Evolutionary conservation across 495 filamentous ascomycete species (phyloP).

Genomic region (Xanthoparmelia taractica): DNA sequence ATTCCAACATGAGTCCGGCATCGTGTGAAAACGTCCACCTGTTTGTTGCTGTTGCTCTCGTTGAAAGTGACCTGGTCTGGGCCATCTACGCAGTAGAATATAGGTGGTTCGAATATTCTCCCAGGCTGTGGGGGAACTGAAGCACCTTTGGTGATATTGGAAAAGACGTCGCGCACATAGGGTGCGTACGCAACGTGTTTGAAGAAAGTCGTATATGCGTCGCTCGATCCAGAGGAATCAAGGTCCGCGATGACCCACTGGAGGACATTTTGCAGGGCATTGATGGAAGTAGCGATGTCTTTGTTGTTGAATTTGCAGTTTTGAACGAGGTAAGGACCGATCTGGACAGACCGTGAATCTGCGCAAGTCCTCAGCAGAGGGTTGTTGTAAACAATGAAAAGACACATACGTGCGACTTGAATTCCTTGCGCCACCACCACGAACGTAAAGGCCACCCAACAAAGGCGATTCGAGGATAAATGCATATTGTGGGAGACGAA

Average conservation of each 20-base stretch:
- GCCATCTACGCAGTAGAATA: background rate
- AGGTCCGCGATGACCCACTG: background rate
- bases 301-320: background rate
- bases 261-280: background rate
- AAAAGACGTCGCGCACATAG: conserved; percentile 1
- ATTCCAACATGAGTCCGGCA: background rate
- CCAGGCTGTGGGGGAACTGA: background rate
- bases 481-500: background rate
- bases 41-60: background rate
- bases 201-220: conserved; percentile 9
- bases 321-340: background rate
- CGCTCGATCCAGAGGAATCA: background rate
- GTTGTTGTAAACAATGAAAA: background rate
- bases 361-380: background rate
- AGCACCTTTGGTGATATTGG: background rate
- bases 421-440: background rate
- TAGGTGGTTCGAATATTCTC: background rate
- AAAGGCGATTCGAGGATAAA: background rate
- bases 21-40: background rate
- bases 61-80: conserved; percentile 3
- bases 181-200: conserved; percentile 7
- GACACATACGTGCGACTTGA: background rate
- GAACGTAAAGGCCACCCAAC: background rate
- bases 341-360: background rate
- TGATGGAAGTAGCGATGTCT: background rate